Conservation (phyloP, 2,329 filamentous ascomycete genomes). For the Neofusicoccum parvum region DNA sequence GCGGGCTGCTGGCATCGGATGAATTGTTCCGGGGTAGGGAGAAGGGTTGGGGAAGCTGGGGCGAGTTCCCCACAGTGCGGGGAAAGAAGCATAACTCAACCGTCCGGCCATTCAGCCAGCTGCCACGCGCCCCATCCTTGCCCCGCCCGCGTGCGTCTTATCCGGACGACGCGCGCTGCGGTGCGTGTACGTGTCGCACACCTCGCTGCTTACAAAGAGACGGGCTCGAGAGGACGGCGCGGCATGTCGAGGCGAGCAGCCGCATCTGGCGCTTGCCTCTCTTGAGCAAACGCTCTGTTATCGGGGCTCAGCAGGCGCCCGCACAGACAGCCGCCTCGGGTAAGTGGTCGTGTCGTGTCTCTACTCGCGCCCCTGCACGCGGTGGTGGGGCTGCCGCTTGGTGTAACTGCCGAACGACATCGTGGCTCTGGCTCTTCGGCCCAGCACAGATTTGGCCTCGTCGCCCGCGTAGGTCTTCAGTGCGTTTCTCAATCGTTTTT, state of each 20-base stretch:
- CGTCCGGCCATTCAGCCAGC: not conserved
- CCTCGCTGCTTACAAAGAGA: not conserved
- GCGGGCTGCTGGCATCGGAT: not conserved
- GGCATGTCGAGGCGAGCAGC: not conserved
- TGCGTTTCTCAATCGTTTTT: not conserved
- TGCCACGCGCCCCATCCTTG: not conserved
- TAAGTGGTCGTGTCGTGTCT: no score
- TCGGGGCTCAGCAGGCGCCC: not conserved
- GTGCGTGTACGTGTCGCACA: no score
- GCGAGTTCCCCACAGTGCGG: not conserved
- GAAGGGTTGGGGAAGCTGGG: not conserved
- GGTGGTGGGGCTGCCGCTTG: not conserved
- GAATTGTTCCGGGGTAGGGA: not conserved
- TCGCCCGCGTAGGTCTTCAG: not conserved
- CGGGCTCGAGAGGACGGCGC: not conserved
- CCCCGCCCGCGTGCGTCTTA: not conserved
- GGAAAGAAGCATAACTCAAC: constrained; percentile 1
- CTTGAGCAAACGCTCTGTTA: not conserved
- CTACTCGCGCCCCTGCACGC: not conserved
- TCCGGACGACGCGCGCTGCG: not conserved
- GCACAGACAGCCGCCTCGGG: not conserved
- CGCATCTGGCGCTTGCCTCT: not conserved
- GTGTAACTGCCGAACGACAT: not conserved
- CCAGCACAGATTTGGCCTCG: not conserved
- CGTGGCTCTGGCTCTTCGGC: not conserved